These are phyloP conservation scores for Citrus maxima DNA, from an alignment of 345 rosid genomes.

Conservation along the genomic window DNA sequence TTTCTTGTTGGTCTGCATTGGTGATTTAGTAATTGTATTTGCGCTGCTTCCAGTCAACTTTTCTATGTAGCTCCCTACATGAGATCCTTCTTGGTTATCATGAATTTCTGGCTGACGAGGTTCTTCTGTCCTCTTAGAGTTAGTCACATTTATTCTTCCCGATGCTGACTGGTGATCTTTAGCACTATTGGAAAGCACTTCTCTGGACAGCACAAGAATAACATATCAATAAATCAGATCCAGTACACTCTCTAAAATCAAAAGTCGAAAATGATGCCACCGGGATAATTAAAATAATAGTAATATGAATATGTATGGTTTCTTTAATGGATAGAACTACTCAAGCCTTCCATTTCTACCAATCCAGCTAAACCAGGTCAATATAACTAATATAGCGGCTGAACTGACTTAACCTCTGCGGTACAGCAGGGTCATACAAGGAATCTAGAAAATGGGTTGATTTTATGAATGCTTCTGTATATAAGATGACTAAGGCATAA, in stretches of 20 bases:
- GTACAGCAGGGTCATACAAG: not conserved
- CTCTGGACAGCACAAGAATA: conserved; percentile 10
- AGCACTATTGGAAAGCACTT: not conserved
- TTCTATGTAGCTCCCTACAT: not conserved
- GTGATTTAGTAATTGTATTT: conserved; percentile 4
- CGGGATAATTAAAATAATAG: not conserved
- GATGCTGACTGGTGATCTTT: conserved; percentile 7
- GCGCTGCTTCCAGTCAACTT: conserved; percentile 5
- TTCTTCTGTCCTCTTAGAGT: conserved; percentile 8
- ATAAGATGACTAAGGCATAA: not conserved
- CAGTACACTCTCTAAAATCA: not conserved
- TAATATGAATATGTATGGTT: not conserved
- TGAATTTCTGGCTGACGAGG: conserved; percentile 10
- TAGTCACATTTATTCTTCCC: not conserved
- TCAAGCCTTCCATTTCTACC: not conserved
- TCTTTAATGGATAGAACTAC: not conserved
- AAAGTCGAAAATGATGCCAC: not conserved
- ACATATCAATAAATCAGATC: not conserved
- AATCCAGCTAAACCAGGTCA: not conserved
- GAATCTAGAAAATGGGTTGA: not conserved
- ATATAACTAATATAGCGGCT: not conserved
- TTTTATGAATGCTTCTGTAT: not conserved
- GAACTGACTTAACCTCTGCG: not conserved
- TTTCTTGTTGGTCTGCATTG: not conserved
- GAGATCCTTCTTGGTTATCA: not conserved